These are phyloP conservation scores for Mortierella sp. DNA, from an alignment of 371 early-diverging fungal species.

Conservation along the genomic window DNA sequence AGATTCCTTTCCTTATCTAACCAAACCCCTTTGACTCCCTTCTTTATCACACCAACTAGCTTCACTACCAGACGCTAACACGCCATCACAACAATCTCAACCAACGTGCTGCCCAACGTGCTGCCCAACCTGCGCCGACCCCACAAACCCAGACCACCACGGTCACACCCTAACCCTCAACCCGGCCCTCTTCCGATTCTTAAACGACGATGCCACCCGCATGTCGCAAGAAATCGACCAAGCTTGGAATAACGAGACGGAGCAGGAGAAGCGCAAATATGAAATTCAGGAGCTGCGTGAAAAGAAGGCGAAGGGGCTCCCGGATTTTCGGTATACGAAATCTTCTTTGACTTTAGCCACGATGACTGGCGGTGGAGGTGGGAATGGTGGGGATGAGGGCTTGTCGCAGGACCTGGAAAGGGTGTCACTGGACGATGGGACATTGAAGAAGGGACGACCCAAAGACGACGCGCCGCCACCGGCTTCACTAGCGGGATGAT, in stretches of 20 bases:
- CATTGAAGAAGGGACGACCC: too few relatives aligned
- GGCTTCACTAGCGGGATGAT: too few relatives aligned
- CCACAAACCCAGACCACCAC: not conserved
- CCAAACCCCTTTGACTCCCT: too few relatives aligned
- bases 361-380: not conserved
- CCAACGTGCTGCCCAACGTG: not conserved
- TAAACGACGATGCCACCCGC: not conserved
- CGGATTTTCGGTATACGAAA: not conserved
- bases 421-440: not conserved
- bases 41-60: too few relatives aligned
- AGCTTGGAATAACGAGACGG: not conserved
- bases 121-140: not conserved
- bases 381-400: not conserved
- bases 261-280: slow-evolving; percentile 5
- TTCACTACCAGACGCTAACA: too few relatives aligned
- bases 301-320: not conserved
- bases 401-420: not conserved
- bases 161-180: not conserved
- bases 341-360: not conserved
- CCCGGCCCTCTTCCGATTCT: not conserved
- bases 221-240: not conserved
- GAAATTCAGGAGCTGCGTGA: not conserved
- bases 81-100: not conserved
- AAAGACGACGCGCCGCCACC: too few relatives aligned
- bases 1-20: too few relatives aligned